Evolutionary conservation across 345 rosid genomes (phyloP).

Genomic region (Camelina hispida): DNA sequence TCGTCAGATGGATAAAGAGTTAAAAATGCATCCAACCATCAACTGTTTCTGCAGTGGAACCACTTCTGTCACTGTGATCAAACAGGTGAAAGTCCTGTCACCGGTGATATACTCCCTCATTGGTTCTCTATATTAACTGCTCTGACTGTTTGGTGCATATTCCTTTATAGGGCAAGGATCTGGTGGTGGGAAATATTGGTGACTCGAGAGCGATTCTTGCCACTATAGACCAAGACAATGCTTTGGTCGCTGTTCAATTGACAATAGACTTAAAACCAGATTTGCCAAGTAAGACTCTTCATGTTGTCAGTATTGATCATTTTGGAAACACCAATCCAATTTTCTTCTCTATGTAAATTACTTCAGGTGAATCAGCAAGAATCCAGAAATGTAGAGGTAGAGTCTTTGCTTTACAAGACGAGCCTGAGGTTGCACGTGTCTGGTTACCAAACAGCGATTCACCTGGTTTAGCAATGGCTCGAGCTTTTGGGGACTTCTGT

Average conservation of each 20-base stretch:
- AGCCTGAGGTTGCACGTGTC: constrained; percentile 96
- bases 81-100: constrained; percentile 59
- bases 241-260: constrained; percentile 70
- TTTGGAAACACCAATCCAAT: background rate
- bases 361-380: constrained; percentile 85
- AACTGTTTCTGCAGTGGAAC: constrained; percentile 98
- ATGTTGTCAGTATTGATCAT: constrained; percentile 15
- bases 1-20: constrained; percentile 82
- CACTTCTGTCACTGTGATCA: constrained; percentile 84
- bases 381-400: constrained; percentile 91
- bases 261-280: constrained; percentile 97
- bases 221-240: constrained; percentile 64
- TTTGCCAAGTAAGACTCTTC: constrained; percentile 76
- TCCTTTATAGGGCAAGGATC: constrained; percentile 70
- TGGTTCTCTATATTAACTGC: constrained; percentile 13
- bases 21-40: constrained; percentile 80
- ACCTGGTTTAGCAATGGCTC: constrained; percentile 98
- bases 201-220: constrained; percentile 95
- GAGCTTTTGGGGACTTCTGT: constrained; percentile 99
- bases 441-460: constrained; percentile 95
- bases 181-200: constrained; percentile 81
- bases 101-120: background rate
- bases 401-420: constrained; percentile 94
- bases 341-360: constrained; percentile 27
- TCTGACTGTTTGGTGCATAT: background rate